Evolutionary conservation across 129 eudicot species (phyloP).

Genomic region (Saussurea involucrata): DNA sequence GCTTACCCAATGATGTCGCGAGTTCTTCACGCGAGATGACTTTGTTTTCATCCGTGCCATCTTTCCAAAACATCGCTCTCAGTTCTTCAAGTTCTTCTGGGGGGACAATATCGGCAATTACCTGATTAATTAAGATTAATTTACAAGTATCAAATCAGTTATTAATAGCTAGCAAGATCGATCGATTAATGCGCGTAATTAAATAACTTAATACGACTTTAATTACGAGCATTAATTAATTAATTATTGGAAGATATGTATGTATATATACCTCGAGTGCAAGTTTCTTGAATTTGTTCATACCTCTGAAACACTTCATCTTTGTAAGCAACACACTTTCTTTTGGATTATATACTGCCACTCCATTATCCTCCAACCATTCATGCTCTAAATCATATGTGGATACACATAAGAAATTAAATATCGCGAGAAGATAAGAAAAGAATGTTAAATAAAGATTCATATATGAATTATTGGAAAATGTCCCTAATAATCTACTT

Average conservation of each 20-base stretch:
- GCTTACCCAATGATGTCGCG: slow-evolving; percentile 57
- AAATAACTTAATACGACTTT: not conserved
- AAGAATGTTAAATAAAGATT: too few species aligned
- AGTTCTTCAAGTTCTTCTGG: slow-evolving; percentile 63
- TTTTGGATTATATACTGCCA: slow-evolving; percentile 63
- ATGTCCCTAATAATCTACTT: too few species aligned
- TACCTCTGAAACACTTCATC: slow-evolving; percentile 78
- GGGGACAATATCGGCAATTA: slow-evolving; percentile 64
- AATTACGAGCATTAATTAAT: not conserved
- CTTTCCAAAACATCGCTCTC: slow-evolving; percentile 59
- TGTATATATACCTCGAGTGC: slow-evolving; percentile 51
- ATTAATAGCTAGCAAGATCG: not conserved
- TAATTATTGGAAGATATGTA: not conserved
- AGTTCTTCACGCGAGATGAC: slow-evolving; percentile 62
- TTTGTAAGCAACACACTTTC: slow-evolving; percentile 48
- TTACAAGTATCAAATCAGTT: not conserved
- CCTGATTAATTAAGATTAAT: slow-evolving; percentile 24
- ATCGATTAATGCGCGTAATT: not conserved
- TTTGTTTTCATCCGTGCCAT: slow-evolving; percentile 62
- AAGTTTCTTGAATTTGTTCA: slow-evolving; percentile 79
- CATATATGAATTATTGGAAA: too few species aligned
- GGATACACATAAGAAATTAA: too few species aligned
- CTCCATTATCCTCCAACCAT: slow-evolving; percentile 75
- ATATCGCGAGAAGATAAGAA: not conserved
- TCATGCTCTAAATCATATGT: slow-evolving; percentile 54